A percentile compares a stretch with the other conserved stretches of the same genome.
Evolutionary conservation across 2,329 filamentous ascomycete species (phyloP).

Genomic region (Diaporthe australafricana): DNA sequence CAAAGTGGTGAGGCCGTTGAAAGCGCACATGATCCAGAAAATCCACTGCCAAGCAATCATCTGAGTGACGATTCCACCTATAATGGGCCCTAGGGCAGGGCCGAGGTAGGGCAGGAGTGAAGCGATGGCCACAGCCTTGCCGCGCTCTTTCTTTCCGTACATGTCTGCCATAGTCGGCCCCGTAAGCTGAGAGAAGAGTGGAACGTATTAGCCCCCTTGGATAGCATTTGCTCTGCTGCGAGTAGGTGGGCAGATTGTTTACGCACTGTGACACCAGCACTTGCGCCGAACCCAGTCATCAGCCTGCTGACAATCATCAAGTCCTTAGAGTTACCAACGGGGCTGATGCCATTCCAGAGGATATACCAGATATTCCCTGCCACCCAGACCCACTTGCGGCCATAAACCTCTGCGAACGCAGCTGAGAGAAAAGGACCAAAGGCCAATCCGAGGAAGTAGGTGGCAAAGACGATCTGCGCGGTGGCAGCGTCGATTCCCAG

Average conservation of each 20-base stretch:
- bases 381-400: conserved; percentile 50
- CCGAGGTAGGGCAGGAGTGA: conserved; percentile 46
- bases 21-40: conserved; percentile 55
- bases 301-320: conserved; percentile 25
- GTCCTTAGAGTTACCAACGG: conserved; percentile 53
- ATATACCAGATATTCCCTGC: conserved; percentile 48
- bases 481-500: conserved; percentile 44
- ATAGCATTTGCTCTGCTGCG: fast-evolving
- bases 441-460: conserved; percentile 50
- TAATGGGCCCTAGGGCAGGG: conserved; percentile 55
- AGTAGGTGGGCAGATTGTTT: background rate
- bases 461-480: conserved; percentile 49
- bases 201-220: background rate
- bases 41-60: conserved; percentile 56
- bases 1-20: conserved; percentile 49
- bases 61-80: conserved; percentile 54
- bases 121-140: conserved; percentile 15
- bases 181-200: conserved; percentile 29
- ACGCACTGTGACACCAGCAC: conserved; percentile 11
- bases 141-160: conserved; percentile 9
- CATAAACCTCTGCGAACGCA: conserved; percentile 49
- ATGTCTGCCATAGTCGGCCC: conserved; percentile 21
- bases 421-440: conserved; percentile 50
- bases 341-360: conserved; percentile 46
- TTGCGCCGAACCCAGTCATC: conserved; percentile 7